Base-by-base conservation (phyloP, 2,329 filamentous ascomycete genomes). In the Xylaria sp. region DNA sequence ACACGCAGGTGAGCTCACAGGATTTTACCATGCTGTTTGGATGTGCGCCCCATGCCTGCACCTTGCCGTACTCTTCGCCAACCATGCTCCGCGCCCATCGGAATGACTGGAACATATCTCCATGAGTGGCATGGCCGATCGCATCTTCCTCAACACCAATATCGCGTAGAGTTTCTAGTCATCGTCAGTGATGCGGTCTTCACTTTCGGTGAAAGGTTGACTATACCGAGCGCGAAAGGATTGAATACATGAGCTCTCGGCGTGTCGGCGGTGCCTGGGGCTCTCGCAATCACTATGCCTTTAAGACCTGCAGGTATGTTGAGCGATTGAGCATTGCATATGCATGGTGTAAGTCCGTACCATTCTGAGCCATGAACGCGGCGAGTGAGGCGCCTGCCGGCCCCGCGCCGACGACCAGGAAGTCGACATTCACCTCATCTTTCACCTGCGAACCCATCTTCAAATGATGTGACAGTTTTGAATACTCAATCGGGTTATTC, bases 241-340 rank as follows among this genome's bases (percentile, higher is more conserved):
- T 89, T 90, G 52, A 85, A 89, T 65, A 89, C 87, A 74, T 90
- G 88, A 0, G 88, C 88, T 31, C 88, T 80, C 0, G 88, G 88
- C 1, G 87, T 89, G 66, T 86, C 80, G 1, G 88, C 86, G 0
- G 84, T 88, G 3, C 83, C 82, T 0, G 85, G 77, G 0, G 84
- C 82, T 1, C 81, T 75, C 7, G 83, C 82, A 60, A 90, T 80
- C 70, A 90, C 83, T 54, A 90, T 81, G 0, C 88, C 88, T 36
- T 78, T 84, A 3, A 86, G 75, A 1, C 82, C 84, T 85, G 58
- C 8, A 39, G 10, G 18, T 7, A 6, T 28, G 1, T 12, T 71
- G 61, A 71, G 61, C 41, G 12, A 18, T 48, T 20, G 49, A 33
- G 28, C n/a, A 23, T 23, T 36, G 13, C 25, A 39, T 13, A 60